phyloP scores from a whole-genome alignment of 169 alveolate genomes.

The Cardiosporidium cionae region DNA sequence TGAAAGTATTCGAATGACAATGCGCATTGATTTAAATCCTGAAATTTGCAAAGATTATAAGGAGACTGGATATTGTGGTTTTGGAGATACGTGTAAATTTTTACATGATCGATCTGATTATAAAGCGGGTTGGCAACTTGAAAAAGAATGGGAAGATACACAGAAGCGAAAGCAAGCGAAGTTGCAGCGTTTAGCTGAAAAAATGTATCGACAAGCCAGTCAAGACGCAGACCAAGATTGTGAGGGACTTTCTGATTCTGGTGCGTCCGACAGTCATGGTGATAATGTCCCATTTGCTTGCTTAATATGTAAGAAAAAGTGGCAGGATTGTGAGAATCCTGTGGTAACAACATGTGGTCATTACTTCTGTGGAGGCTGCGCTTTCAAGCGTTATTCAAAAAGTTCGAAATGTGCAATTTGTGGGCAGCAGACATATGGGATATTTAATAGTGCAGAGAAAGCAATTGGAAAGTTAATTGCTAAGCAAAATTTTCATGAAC shows the following conservation, averaged over 20 bases:
- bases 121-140: conserved; percentile 91
- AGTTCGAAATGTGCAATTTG: conserved; percentile 11
- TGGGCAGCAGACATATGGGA: conserved; percentile 23
- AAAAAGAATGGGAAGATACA: conserved; percentile 79
- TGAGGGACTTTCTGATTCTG: conserved; percentile 10
- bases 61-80: conserved; percentile 96
- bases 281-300: conserved; percentile 59
- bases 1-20: conserved; percentile 77
- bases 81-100: conserved; percentile 91
- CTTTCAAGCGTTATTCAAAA: conserved; percentile 62
- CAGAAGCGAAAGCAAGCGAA: conserved; percentile 61
- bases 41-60: conserved; percentile 92
- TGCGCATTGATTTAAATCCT: conserved; percentile 89
- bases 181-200: conserved; percentile 46
- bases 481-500: too few species aligned
- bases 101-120: conserved; percentile 95
- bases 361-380: conserved; percentile 87
- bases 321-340: conserved; percentile 70
- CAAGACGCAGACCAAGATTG: conserved; percentile 20
- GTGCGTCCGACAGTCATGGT: conserved; percentile 24
- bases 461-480: too few species aligned
- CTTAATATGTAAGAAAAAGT: conserved; percentile 69
- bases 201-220: too few species aligned
- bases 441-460: conserved; percentile 5
- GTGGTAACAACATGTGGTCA: conserved; percentile 82